Conservation (phyloP, 2,329 filamentous ascomycete species). For the Ilyonectria mors-panacis region DNA sequence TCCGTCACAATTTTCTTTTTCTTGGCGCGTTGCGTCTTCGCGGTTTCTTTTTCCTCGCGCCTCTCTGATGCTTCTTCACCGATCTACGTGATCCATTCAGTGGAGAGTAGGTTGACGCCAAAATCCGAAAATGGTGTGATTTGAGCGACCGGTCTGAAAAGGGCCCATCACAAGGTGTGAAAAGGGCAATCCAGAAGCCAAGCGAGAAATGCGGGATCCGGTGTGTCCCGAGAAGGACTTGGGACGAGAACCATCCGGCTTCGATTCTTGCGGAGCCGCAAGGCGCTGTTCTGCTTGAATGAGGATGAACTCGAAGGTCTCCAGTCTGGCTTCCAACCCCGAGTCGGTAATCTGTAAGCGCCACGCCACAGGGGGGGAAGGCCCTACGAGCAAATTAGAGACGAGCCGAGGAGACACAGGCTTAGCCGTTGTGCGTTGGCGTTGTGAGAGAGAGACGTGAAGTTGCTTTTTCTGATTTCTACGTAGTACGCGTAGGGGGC, state of each 20-base stretch:
- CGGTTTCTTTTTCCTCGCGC: neutral
- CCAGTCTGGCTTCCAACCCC: neutral
- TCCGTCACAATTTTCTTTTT: slow-evolving; percentile 17
- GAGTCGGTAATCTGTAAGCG: slow-evolving; percentile 17
- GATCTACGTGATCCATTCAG: slow-evolving; percentile 9
- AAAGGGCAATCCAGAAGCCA: slow-evolving; percentile 8
- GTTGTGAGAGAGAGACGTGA: neutral
- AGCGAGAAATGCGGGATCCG: slow-evolving; percentile 24
- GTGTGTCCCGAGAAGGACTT: slow-evolving; percentile 29
- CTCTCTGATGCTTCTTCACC: neutral
- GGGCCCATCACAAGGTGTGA: slow-evolving; percentile 4
- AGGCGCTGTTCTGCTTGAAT: neutral
- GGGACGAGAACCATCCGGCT: slow-evolving; percentile 37
- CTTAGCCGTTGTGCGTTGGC: slow-evolving; percentile 12
- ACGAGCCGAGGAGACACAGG: slow-evolving; percentile 9
- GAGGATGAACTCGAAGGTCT: slow-evolving; percentile 1
- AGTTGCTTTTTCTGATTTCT: slow-evolving; percentile 36
- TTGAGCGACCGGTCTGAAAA: neutral
- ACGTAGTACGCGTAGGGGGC: slow-evolving; percentile 4
- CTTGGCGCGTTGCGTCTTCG: slow-evolving; percentile 9
- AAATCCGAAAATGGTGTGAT: slow-evolving; percentile 31
- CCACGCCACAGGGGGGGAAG: slow-evolving; percentile 3
- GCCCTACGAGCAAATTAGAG: slow-evolving; percentile 30
- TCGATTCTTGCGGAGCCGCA: slow-evolving; percentile 21
- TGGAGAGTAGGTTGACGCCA: slow-evolving; percentile 3